These are phyloP conservation scores for Boletellus ananas DNA, from an alignment of 768 basidiomycete genomes.

Conservation along the genomic window DNA sequence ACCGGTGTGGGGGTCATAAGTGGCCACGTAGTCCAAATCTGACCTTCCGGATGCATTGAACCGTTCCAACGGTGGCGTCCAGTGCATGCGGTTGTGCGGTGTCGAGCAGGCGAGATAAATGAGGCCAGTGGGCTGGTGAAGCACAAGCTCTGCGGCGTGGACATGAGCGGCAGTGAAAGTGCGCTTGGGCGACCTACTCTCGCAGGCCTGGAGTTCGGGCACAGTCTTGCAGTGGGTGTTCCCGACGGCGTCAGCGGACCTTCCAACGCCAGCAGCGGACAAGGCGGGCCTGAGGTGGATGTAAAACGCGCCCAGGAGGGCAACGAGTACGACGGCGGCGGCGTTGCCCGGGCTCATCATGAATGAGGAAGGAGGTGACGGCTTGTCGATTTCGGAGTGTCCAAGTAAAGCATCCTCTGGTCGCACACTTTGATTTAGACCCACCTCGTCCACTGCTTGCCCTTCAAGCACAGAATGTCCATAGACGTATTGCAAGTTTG, in stretches of 20 bases:
- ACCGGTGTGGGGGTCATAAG: slow-evolving; percentile 48
- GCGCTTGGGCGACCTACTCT: slow-evolving; percentile 45
- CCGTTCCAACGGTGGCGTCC: slow-evolving; percentile 45
- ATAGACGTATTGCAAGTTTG: slow-evolving; percentile 25
- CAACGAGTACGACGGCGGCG: slow-evolving; percentile 30
- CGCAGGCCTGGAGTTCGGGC: slow-evolving; percentile 60
- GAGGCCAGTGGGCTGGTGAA: slow-evolving; percentile 55
- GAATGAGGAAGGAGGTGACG: too few species aligned
- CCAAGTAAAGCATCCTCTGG: too few species aligned
- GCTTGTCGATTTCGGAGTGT: too few species aligned
- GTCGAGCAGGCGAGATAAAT: slow-evolving; percentile 65
- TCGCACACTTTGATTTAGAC: too few species aligned
- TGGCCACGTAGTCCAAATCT: slow-evolving; percentile 53
- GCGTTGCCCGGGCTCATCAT: slow-evolving; percentile 1
- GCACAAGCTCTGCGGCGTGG: slow-evolving; percentile 44
- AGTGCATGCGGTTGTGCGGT: slow-evolving; percentile 42
- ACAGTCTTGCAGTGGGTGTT: slow-evolving; percentile 48
- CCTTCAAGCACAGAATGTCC: slow-evolving; percentile 10
- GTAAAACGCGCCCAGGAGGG: slow-evolving; percentile 43
- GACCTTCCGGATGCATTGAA: slow-evolving; percentile 38
- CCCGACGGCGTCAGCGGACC: slow-evolving; percentile 42
- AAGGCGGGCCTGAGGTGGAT: slow-evolving; percentile 48
- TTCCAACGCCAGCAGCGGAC: slow-evolving; percentile 39
- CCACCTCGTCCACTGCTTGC: too few species aligned
- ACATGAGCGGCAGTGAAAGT: slow-evolving; percentile 9